Percentiles rank a stretch among this genome's conserved stretches.
phyloP scores from a whole-genome alignment of 2,329 filamentous ascomycete genomes.

The Talaromyces sp. region DNA sequence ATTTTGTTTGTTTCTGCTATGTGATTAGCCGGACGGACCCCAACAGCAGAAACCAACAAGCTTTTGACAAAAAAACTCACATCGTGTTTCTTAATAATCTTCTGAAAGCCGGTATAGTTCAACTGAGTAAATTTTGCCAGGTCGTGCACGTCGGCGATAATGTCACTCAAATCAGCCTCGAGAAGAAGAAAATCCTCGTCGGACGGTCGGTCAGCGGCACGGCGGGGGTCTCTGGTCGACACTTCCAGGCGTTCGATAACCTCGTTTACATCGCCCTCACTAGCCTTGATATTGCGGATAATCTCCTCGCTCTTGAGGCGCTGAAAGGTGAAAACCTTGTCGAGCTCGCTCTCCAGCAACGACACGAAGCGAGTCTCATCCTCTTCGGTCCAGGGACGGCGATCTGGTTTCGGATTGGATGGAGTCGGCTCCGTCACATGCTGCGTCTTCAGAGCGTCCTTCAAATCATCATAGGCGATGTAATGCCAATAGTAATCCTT shows the following conservation, averaged over 20 bases:
- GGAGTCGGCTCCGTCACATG: constrained; percentile 49
- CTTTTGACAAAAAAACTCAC: constrained; percentile 44
- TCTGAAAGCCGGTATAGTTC: constrained; percentile 98
- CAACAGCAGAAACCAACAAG: too few relatives aligned
- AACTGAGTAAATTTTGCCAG: constrained; percentile 96
- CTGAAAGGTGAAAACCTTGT: constrained; percentile 97
- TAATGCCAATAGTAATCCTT: constrained; percentile 98
- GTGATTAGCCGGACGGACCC: constrained; percentile 58
- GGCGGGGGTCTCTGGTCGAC: constrained; percentile 46
- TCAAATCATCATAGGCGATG: constrained; percentile 90
- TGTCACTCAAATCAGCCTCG: constrained; percentile 92
- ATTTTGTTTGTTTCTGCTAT: constrained; percentile 86
- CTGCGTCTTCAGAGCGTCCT: constrained; percentile 73
- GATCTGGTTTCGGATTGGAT: constrained; percentile 42
- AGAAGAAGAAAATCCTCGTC: constrained; percentile 93
- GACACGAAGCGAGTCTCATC: constrained; percentile 85
- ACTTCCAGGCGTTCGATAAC: constrained; percentile 64
- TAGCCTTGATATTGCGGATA: constrained; percentile 77
- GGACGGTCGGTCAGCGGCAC: constrained; percentile 46
- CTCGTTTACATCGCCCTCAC: constrained; percentile 82
- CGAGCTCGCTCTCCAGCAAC: constrained; percentile 82
- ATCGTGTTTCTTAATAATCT: constrained; percentile 99
- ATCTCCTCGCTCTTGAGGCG: constrained; percentile 97
- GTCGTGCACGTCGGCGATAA: constrained; percentile 97
- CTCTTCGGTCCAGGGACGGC: constrained; percentile 77